Conservation (phyloP, 345 rosid genomes). For the Salix udensis region DNA sequence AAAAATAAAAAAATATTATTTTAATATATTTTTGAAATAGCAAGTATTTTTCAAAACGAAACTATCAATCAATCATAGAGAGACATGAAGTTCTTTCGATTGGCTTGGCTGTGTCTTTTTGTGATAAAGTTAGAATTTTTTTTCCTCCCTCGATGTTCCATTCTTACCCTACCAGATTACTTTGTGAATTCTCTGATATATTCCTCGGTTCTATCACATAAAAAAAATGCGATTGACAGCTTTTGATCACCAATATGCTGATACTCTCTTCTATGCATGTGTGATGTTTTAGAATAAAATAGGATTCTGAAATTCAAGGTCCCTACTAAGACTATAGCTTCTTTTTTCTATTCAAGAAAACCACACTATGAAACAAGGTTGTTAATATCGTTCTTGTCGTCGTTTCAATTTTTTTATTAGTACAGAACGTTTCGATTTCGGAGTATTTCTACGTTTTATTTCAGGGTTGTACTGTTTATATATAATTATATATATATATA, state of each 20-base stretch:
- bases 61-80: no score
- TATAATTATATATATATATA: no score
- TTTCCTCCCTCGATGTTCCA: no score
- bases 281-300: not conserved
- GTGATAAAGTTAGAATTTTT: not conserved
- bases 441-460: rapidly evolving
- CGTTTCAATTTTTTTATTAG: rapidly evolving
- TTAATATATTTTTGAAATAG: no score
- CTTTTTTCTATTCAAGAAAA: no score
- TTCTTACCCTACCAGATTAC: not conserved
- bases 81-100: not conserved
- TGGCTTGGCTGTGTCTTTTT: not conserved
- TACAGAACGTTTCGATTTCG: rapidly evolving
- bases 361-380: no score
- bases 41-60: no score
- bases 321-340: no score
- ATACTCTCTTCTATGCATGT: not conserved
- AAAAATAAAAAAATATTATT: no score
- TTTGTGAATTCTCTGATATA: not conserved
- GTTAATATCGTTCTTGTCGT: rapidly evolving
- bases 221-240: not conserved
- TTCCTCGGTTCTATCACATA: not conserved
- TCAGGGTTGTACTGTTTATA: no score
- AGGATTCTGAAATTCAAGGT: not conserved
- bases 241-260: not conserved